A percentile compares a stretch with the other conserved stretches of the same genome.
Evolutionary conservation across 2,329 filamentous ascomycete genomes (phyloP).

Genomic region (Rosellinia necatrix): DNA sequence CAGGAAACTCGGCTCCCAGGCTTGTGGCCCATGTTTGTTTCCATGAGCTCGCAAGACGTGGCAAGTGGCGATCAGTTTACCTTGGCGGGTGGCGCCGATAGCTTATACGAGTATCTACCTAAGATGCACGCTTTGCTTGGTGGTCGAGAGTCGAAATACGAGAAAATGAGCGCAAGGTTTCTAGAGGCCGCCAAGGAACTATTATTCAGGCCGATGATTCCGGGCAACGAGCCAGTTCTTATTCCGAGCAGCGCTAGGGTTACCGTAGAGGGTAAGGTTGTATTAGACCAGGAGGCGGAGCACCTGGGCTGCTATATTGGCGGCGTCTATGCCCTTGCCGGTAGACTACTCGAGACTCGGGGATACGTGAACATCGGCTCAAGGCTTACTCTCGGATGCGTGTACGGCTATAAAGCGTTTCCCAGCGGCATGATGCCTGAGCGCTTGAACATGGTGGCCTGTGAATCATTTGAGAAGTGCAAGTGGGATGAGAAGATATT

Average conservation of each 20-base stretch:
- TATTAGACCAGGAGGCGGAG: conserved; percentile 47
- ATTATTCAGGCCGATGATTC: conserved; percentile 70
- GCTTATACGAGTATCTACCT: conserved; percentile 61
- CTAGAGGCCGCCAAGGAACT: conserved; percentile 64
- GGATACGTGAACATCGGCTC: conserved; percentile 60
- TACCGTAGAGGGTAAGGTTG: conserved; percentile 32
- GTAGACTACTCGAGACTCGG: conserved; percentile 60
- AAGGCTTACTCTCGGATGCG: conserved; percentile 65
- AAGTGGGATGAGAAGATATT: conserved; percentile 35
- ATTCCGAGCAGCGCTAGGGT: conserved; percentile 60
- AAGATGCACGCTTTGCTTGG: conserved; percentile 69
- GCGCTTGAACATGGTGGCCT: conserved; percentile 54
- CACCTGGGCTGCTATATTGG: conserved; percentile 74
- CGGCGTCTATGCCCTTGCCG: conserved; percentile 71
- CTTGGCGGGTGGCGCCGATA: conserved; percentile 46
- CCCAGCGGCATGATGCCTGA: conserved; percentile 67
- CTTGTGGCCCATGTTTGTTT: conserved; percentile 71
- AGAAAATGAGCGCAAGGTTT: conserved; percentile 49
- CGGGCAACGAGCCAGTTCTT: conserved; percentile 62
- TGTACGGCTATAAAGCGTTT: conserved; percentile 64
- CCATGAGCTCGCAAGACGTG: conserved; percentile 59
- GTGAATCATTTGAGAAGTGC: conserved; percentile 43
- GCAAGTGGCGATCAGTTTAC: conserved; percentile 41
- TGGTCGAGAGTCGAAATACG: conserved; percentile 52
- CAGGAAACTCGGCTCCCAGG: conserved; percentile 70